phyloP scores from a whole-genome alignment of 805 yeast species.

The Schwanniomyces sp. region DNA sequence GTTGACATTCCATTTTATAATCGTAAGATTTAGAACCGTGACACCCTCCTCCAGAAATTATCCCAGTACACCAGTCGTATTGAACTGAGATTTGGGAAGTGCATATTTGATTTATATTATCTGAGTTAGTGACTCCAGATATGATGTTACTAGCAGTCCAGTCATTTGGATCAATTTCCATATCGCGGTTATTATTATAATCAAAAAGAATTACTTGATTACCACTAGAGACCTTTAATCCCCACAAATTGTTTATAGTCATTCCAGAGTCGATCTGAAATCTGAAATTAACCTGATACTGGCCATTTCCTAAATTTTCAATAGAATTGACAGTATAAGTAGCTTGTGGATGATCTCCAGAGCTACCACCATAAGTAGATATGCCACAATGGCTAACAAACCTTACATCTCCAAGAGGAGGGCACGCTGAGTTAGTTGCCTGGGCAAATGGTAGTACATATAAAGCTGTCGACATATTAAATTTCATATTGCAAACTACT shows the following conservation, averaged over 20 bases:
- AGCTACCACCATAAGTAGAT: not conserved
- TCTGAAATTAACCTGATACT: not conserved
- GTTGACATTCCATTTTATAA: conserved; percentile 1
- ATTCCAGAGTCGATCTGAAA: not conserved
- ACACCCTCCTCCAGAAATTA: not conserved
- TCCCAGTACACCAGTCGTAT: not conserved
- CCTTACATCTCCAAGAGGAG: not conserved
- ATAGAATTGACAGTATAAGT: not conserved
- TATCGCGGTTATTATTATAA: not conserved
- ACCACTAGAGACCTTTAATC: not conserved
- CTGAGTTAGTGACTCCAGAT: not conserved
- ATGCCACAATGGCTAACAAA: too few relatives aligned
- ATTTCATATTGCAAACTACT: too few relatives aligned
- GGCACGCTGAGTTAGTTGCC: not conserved
- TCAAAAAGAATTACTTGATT: not conserved
- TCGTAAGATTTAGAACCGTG: not conserved
- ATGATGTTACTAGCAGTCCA: conserved; percentile 1
- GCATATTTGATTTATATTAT: not conserved
- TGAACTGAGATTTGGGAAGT: conserved; percentile 1
- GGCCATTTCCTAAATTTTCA: not conserved
- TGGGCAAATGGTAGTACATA: not conserved
- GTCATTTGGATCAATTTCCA: not conserved
- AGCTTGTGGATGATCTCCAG: not conserved
- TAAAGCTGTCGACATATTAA: too few relatives aligned
- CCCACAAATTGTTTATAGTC: not conserved